Evolutionary conservation across 345 rosid species (phyloP), one percentile per base, ranked within the genome.

Genomic region (Alliaria petiolata): DNA sequence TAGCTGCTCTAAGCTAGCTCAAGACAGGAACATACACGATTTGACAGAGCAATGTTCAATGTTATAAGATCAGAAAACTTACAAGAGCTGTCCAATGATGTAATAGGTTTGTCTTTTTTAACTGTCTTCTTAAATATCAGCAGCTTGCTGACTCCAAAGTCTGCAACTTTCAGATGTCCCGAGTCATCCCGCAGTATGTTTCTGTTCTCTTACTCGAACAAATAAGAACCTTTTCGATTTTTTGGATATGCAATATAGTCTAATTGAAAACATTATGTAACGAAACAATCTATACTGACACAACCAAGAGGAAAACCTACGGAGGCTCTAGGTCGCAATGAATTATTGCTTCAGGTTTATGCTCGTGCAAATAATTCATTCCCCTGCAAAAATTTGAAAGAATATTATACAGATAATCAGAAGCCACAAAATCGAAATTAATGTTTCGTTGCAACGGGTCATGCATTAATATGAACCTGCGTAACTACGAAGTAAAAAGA

Each of bases 141-240:
- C 55, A 81, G 60, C 76, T 86, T 87, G 81, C 99, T 95, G 56
- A 88, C 89, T 78, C 96, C 99, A 77, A 95, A 95, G 79, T 91
- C 96, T 53, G 99, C 97, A 62, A 95, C 99, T 84, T 95, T 95
- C 56, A 95, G 89, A 83, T 86, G 92, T 44, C 97, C 95, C 51
- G 96, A 82, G 81, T 91, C 97, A 76, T 95, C 99, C 79, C 88
- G 86, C 85, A 95, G 79, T 77, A 95, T 85, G 83, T 91, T 95
- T 81, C 96, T 95, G 87, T 90, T 82, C 71, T 78, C 89, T 86
- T 82, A 79, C 73, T 83, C 81, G 38, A 63, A 61, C 68, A 77
- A 82, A 72, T 71, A 59, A 83, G 80, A 75, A 68, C 54, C 63
- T 70, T 81, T 72, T 45, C 51, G 73, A 35, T 42, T 50, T 57